Conservation (phyloP, 306 rosid genomes). For the Geum urbanum region DNA sequence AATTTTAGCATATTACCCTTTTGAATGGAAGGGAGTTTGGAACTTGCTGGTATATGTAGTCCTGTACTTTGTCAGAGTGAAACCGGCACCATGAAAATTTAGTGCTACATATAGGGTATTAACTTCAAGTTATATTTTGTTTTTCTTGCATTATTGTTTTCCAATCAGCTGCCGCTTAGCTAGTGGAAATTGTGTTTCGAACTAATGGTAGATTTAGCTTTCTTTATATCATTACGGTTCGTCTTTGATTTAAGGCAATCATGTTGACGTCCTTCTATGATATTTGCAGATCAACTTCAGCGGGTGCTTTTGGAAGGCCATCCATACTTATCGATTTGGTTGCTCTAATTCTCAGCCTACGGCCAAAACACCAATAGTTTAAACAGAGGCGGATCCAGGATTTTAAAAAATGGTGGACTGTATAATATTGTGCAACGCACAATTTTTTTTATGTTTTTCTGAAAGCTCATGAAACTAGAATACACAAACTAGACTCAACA, state of each 20-base stretch:
- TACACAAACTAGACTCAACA: no score
- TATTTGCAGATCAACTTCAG: constrained; percentile 67
- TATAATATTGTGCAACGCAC: no score
- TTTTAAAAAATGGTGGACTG: no score
- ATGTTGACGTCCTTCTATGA: constrained; percentile 6
- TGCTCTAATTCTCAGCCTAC: constrained; percentile 38
- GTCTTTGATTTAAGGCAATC: not conserved
- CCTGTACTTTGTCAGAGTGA: not conserved
- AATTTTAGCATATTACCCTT: not conserved
- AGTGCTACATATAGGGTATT: not conserved
- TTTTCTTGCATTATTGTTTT: not conserved
- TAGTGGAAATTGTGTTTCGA: not conserved
- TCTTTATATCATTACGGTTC: not conserved
- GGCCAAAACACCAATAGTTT: constrained; percentile 6
- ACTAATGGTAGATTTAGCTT: not conserved
- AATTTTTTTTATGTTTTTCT: no score
- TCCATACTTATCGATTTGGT: constrained; percentile 29
- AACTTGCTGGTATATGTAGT: not conserved
- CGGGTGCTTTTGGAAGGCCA: constrained; percentile 39
- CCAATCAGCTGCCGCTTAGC: no score
- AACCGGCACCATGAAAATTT: not conserved
- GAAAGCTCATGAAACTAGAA: no score
- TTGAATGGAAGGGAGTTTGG: not conserved
- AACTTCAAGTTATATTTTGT: not conserved
- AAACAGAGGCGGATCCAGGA: no score